A percentile compares a stretch with the other conserved stretches of the same genome.
Evolutionary conservation across 805 yeast genomes (phyloP).

Genomic region (Cyberlindnera samutprakarnensis): DNA sequence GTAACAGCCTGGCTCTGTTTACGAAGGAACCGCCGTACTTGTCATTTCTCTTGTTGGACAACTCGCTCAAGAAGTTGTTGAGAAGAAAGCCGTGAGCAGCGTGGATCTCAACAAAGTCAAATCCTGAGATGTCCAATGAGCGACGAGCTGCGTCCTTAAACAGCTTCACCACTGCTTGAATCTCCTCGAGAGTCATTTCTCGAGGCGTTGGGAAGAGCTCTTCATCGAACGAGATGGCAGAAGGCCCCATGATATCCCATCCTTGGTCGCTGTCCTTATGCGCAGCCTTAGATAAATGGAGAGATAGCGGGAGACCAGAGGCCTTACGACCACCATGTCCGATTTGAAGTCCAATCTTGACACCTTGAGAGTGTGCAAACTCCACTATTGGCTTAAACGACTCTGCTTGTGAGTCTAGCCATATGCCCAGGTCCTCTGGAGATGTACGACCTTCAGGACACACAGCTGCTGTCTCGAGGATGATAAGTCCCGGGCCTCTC

Average conservation of each 20-base stretch:
- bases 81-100: slow-evolving; percentile 49
- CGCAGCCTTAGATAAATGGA: slow-evolving; percentile 23
- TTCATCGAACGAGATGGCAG: slow-evolving; percentile 26
- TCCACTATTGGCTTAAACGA: slow-evolving; percentile 34
- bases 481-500: slow-evolving; percentile 42
- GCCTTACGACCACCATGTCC: slow-evolving; percentile 51
- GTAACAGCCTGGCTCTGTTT: slow-evolving; percentile 42
- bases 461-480: slow-evolving; percentile 40
- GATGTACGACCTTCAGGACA: slow-evolving; percentile 34
- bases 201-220: slow-evolving; percentile 27
- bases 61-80: slow-evolving; percentile 39
- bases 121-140: slow-evolving; percentile 31
- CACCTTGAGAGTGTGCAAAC: slow-evolving; percentile 37
- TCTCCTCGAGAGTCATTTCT: slow-evolving; percentile 36
- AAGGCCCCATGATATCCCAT: slow-evolving; percentile 40
- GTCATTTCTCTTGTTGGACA: slow-evolving; percentile 45
- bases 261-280: too few species aligned
- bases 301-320: slow-evolving; percentile 26
- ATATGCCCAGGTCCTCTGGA: slow-evolving; percentile 42
- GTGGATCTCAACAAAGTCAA: slow-evolving; percentile 22
- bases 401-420: slow-evolving; percentile 40
- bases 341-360: slow-evolving; percentile 43
- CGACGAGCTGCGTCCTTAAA: slow-evolving; percentile 41
- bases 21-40: slow-evolving; percentile 58
- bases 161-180: slow-evolving; percentile 30